Percentiles rank a stretch among this genome's conserved stretches.
Evolutionary conservation across 352 stramenopile genomes (phyloP).

Genomic region (Pythium rhizo-oryzae): DNA sequence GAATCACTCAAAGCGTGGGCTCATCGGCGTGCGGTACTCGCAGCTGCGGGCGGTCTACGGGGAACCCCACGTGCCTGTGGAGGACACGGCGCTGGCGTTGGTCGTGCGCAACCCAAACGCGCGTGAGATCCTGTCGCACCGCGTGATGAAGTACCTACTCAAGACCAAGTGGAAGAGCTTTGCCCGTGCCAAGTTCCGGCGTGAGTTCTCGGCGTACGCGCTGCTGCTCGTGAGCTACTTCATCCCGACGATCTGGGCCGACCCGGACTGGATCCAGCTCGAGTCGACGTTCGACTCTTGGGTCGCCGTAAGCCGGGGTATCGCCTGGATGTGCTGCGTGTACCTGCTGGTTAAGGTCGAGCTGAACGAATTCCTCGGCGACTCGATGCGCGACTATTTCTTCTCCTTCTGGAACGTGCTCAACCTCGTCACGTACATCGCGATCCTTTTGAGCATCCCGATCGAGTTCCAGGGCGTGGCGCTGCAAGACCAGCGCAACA

Average conservation of each 20-base stretch:
- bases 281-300: conserved; percentile 42
- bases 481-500: conserved; percentile 42
- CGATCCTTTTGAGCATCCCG: conserved; percentile 50
- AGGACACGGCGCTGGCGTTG: conserved; percentile 53
- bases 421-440: conserved; percentile 50
- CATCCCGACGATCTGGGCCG: conserved; percentile 58
- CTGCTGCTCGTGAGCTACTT: conserved; percentile 55
- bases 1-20: conserved; percentile 50
- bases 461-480: conserved; percentile 43
- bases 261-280: conserved; percentile 52
- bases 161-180: conserved; percentile 68
- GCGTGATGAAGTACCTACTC: conserved; percentile 54
- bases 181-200: conserved; percentile 47
- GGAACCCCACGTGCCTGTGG: conserved; percentile 47
- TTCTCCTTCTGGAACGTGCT: conserved; percentile 65
- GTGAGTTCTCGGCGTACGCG: conserved; percentile 54
- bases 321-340: conserved; percentile 57
- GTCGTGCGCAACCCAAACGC: conserved; percentile 41
- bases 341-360: conserved; percentile 61
- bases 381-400: conserved; percentile 51
- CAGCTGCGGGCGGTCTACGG: conserved; percentile 49
- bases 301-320: conserved; percentile 38
- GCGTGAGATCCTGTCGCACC: conserved; percentile 55
- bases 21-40: conserved; percentile 57
- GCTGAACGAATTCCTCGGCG: conserved; percentile 46